phyloP scores from a whole-genome alignment of 1,284 basidiomycete species.

The Salmacisia buchloeana region DNA sequence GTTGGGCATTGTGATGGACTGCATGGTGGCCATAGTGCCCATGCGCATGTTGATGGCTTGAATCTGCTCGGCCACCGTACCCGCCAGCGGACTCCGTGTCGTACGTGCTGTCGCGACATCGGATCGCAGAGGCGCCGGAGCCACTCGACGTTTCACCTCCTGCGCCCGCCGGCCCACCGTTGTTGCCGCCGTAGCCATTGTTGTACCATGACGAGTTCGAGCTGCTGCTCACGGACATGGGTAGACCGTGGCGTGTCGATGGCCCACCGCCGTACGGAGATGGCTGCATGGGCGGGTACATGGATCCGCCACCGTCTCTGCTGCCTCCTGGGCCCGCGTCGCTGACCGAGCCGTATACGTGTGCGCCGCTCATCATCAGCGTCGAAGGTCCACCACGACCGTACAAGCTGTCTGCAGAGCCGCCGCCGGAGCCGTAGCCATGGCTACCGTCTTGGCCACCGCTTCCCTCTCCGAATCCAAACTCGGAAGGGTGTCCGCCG shows the following conservation, averaged over 20 bases:
- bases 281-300: not conserved
- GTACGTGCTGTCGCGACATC: slow-evolving; percentile 2
- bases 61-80: not conserved
- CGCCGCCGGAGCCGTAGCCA: not conserved
- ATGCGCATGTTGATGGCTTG: not conserved
- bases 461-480: not conserved
- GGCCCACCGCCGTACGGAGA: not conserved
- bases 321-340: not conserved
- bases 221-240: not conserved
- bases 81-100: not conserved
- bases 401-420: not conserved
- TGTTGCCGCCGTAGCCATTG: not conserved
- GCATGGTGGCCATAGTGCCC: not conserved
- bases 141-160: not conserved
- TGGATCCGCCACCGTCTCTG: not conserved
- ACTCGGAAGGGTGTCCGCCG: not conserved
- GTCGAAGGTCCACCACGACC: not conserved
- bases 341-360: not conserved
- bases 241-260: not conserved
- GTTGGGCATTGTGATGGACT: not conserved
- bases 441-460: not conserved
- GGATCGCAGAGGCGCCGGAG: not conserved
- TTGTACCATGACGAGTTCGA: not conserved
- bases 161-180: not conserved
- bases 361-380: not conserved